Evolutionary conservation across 2,329 filamentous ascomycete genomes (phyloP), one percentile per base, ranked within the genome.

Genomic region (Rachicladosporium sp.): DNA sequence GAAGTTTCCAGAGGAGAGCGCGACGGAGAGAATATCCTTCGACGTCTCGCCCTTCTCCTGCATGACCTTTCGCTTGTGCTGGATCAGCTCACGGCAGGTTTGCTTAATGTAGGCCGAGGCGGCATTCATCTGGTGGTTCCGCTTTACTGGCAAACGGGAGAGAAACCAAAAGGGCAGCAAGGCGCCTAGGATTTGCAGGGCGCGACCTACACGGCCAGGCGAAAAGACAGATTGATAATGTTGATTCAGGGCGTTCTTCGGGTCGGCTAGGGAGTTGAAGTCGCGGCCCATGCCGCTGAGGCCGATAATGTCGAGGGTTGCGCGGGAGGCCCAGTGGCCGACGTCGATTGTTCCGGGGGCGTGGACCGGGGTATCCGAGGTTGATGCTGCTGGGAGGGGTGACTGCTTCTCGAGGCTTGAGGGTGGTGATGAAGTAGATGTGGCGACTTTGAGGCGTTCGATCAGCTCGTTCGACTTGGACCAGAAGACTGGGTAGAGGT

Each of bases 1-100:
- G 61, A 93, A 91, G 4, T 69, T 76, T 35, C 82, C 82, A 31
- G 78, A 85, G 55, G 80, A 73, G 35, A 93, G 66, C 10, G 86
- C 86, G 0, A 89, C 81, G 1, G 80, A 85, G 29, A 93, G 67
- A 42, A 94, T 91, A 57, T 93, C 86, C 6, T 71, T 64, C 32
- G 61, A 61, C 9, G 45, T 48, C 11, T 48, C 46, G 31, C 51
- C 49, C 38, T 51, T 45, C 27, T 65, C 61, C 40, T 64, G 60
- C 13, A 79, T 53, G 35, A 68, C 67, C 4, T 61, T 67, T 51
- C 80, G 78, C 66, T 93, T 93, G 45, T 78, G 67, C 1, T 63
- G 64, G 49, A 95, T 79, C 29, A 94, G 68, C 33, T 80, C 69
- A 2, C 69, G 67, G 46, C 83, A 87, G 1, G 78, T 71, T 13